Base-by-base conservation (phyloP, 2,329 filamentous ascomycete species). In the Delphinella strobiligena region DNA sequence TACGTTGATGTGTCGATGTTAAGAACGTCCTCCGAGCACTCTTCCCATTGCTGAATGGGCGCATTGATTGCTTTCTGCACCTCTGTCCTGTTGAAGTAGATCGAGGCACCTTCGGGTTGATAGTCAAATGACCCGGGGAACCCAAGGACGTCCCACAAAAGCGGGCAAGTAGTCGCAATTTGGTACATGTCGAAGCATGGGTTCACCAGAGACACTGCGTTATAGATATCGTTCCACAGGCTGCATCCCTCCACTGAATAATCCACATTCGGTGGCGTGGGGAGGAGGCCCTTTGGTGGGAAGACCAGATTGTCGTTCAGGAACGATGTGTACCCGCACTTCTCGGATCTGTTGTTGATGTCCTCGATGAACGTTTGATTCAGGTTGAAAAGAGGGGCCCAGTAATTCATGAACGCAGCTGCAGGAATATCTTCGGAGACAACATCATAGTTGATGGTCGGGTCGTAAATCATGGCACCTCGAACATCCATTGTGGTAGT, bases 121-220 rank as follows among this genome's bases (percentile, higher is more conserved):
- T 87, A 89, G 15, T 59, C 55, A 40, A 76, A 65, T 2, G 70
- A 68, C n/a, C 78, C 77, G 0, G 80, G 78, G 59, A 80, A 80
- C 12, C 75, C 75, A 2, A 88, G 65, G 0, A 81, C 73, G 42
- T 86, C 78, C 69, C 75, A 84, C 2, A 74, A 63, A 2, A 78
- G 48, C 0, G 84, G 84, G 54, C 84, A 91, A 10, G 77, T 81
- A 3, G 75, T 77, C 2, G 74, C 74, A 11, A 89, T 72, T 37
- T 82, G 74, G 60, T 89, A 91, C 9, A 83, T 64, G 55, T 86
- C 76, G 61, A 82, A 93, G 64, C 85, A 91, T 0, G 84, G 84
- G 61, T 91, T 91, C 24, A 74, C 58, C 1, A 63, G 52, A 4
- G 65, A 45, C 5, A 71, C 69, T 19, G 75, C 78, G 0, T 65